Evolutionary conservation across 2,329 filamentous ascomycete genomes (phyloP), one percentile per base, ranked within the genome.

Genomic region (Trichoderma arundinaceum): DNA sequence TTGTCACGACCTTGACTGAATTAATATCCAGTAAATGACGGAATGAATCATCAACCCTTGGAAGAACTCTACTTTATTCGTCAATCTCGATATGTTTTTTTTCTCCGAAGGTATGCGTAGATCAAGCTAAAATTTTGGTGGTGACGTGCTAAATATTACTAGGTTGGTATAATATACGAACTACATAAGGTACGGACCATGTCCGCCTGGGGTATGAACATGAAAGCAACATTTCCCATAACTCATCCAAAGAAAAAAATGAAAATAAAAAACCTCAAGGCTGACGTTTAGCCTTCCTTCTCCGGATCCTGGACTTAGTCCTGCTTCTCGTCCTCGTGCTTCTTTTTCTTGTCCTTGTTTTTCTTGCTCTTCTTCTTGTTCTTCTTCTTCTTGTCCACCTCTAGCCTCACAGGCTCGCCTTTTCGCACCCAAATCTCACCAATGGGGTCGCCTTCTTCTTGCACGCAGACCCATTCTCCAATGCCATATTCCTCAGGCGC

Each of bases 381-480:
- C 15, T 44, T 65, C 57, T 58, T 64, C 49, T 60, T 65, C 22
- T 51, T 54, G 22, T 43, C 28, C 33, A 49, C 57, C 13, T 67
- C 54, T 43, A 56, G 15, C 39, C 46, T 61, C 33, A 65, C 22
- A 12, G 54, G 54, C 41, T 66, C 66, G 48, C 57, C 61, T 61
- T 65, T 66, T 15, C 79, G 84, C 48, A 86, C 77, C 81, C 88
- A 91, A 13, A 89, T 82, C 77, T 92, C 90, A 0, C 88, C 87
- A n/a, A 94, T 80, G 0, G 84, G 79, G 74, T 92, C 88, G 0
- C 89, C 90, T 49, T 85, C 79, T 32, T 89, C 83, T n/a, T 81
- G 81, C 2, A 88, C 80, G 61, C 89, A 86, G 4, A 84, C 81
- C 92, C 92, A 94, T 13, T 91, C 84, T 0, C 91, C 92, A 59